phyloP scores from a whole-genome alignment of 169 alveolate genomes.

The Cryptosporidium baileyi region DNA sequence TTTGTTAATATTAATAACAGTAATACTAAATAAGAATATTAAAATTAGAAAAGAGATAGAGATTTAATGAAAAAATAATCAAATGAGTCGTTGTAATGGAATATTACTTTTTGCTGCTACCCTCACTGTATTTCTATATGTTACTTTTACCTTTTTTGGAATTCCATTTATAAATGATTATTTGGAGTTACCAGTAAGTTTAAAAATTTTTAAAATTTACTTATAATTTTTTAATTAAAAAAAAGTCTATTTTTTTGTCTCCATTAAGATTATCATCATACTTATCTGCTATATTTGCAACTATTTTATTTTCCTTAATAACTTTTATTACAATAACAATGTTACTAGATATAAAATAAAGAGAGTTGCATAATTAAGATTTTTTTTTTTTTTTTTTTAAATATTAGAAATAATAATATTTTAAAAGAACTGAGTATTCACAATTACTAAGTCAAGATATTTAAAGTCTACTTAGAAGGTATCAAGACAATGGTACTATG shows the following conservation, averaged over 20 bases:
- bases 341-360: neutral
- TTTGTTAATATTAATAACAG: too few relatives aligned
- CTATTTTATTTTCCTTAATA: constrained; percentile 36
- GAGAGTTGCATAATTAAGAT: too few relatives aligned
- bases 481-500: too few relatives aligned
- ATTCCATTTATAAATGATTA: constrained; percentile 37
- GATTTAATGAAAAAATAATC: neutral
- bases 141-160: constrained; percentile 42
- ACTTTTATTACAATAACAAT: constrained; percentile 12
- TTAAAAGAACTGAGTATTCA: too few relatives aligned
- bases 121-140: constrained; percentile 17
- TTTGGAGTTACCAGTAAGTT: constrained; percentile 64
- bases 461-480: too few relatives aligned
- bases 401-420: too few relatives aligned
- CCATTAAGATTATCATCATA: constrained; percentile 61
- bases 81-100: constrained; percentile 29
- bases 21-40: too few relatives aligned
- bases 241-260: constrained; percentile 42
- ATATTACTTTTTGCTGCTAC: neutral
- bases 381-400: too few relatives aligned
- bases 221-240: neutral
- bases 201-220: neutral
- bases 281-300: constrained; percentile 9
- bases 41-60: neutral
- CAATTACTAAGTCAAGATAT: too few relatives aligned